phyloP scores from a whole-genome alignment of 2,329 filamentous ascomycete genomes.

The Aspergillus cejpii region DNA sequence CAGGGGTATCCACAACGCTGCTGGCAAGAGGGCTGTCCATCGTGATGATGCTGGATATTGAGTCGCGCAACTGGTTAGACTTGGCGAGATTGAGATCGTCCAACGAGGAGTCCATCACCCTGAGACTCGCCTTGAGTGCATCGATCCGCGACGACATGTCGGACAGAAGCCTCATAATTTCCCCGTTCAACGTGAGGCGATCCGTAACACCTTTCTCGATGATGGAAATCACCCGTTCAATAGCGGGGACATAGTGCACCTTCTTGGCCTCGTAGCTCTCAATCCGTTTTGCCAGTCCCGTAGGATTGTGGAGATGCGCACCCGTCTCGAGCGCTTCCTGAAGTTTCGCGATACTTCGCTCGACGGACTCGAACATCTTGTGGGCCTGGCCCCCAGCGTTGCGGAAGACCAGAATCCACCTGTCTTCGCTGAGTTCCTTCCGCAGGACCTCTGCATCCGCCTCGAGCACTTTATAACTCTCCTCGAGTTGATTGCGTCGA shows the following conservation, averaged over 20 bases:
- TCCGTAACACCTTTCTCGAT: conserved; percentile 95
- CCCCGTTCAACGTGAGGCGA: conserved; percentile 91
- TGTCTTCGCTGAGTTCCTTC: conserved; percentile 87
- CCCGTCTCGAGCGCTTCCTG: conserved; percentile 70
- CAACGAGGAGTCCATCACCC: conserved; percentile 65
- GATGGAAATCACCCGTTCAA: conserved; percentile 82
- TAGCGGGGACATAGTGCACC: conserved; percentile 85
- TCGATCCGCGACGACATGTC: conserved; percentile 82
- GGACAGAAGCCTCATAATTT: conserved; percentile 76
- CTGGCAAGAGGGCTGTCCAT: conserved; percentile 66
- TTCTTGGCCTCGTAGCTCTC: conserved; percentile 95
- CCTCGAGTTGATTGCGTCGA: conserved; percentile 66
- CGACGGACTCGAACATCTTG: conserved; percentile 95
- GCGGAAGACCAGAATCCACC: conserved; percentile 92
- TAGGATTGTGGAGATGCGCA: conserved; percentile 64
- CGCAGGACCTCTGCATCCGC: conserved; percentile 82
- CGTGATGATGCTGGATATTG: conserved; percentile 84
- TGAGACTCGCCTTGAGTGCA: conserved; percentile 67
- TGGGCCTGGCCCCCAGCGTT: conserved; percentile 86
- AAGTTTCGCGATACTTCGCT: conserved; percentile 76
- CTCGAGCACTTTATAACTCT: conserved; percentile 80
- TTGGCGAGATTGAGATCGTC: conserved; percentile 60
- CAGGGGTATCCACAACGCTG: conserved; percentile 64
- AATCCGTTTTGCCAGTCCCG: conserved; percentile 69
- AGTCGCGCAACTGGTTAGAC: conserved; percentile 77